Percentiles rank a stretch among this genome's conserved stretches.
Evolutionary conservation across 345 rosid genomes (phyloP).

Genomic region (Eucalyptus regnans): DNA sequence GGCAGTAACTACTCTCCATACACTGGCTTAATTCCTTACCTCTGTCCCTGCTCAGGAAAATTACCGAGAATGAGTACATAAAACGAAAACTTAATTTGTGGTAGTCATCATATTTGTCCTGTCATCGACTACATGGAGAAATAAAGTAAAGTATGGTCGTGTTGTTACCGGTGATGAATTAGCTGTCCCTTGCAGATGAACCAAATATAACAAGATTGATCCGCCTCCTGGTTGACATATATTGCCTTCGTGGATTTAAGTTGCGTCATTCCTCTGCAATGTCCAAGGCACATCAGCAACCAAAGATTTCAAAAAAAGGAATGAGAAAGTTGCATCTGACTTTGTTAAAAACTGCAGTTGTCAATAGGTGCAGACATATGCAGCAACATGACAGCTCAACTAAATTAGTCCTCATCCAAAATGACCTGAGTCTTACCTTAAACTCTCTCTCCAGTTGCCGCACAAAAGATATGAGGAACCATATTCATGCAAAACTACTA

Average conservation of each 20-base stretch:
- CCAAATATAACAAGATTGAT: constrained; percentile 41
- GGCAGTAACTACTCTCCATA: background rate
- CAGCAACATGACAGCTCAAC: background rate
- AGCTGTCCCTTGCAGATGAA: constrained; percentile 44
- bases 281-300: background rate
- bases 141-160: background rate
- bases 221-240: constrained; percentile 27
- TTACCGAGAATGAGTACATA: background rate
- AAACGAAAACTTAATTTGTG: background rate
- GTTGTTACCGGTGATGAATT: constrained; percentile 19
- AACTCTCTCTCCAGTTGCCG: background rate
- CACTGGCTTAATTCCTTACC: background rate
- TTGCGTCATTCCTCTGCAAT: constrained; percentile 43
- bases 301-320: background rate
- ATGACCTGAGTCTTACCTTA: background rate
- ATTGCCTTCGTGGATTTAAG: constrained; percentile 46
- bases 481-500: background rate
- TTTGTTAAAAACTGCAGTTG: background rate
- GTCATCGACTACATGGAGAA: background rate
- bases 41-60: background rate
- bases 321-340: background rate
- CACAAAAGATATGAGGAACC: background rate
- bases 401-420: background rate
- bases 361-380: background rate
- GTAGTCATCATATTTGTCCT: background rate